phyloP scores from a whole-genome alignment of 2,329 filamentous ascomycete species.

The Immersiporthe knoxdaviesiana region DNA sequence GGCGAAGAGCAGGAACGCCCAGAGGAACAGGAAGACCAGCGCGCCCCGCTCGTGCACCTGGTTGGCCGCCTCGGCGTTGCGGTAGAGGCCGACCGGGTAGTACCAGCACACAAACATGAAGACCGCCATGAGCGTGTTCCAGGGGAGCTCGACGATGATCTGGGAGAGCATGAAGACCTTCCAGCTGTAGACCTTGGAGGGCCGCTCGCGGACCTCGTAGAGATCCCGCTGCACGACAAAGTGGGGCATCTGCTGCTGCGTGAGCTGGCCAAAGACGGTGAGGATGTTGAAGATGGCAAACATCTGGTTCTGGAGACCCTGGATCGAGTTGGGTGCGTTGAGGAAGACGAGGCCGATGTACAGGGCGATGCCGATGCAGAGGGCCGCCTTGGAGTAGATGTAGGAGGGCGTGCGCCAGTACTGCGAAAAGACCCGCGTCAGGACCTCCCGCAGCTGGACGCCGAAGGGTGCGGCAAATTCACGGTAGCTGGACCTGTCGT shows the following conservation, averaged over 20 bases:
- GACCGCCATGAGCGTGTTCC: conserved; percentile 67
- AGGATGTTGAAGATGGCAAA: conserved; percentile 72
- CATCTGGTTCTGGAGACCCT: conserved; percentile 73
- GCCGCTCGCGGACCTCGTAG: conserved; percentile 72
- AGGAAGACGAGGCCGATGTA: conserved; percentile 75
- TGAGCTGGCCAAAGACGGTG: conserved; percentile 68
- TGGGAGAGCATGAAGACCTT: conserved; percentile 68
- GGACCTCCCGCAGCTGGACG: conserved; percentile 63
- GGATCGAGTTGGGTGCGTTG: conserved; percentile 60
- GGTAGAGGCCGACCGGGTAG: conserved; percentile 68
- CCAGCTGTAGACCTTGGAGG: conserved; percentile 72
- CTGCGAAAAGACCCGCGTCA: conserved; percentile 67
- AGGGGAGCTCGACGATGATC: conserved; percentile 71
- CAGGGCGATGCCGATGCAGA: conserved; percentile 57
- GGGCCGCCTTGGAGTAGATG: conserved; percentile 68
- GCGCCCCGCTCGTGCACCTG: conserved; percentile 60
- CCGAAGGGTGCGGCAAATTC: conserved; percentile 74
- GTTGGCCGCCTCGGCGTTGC: conserved; percentile 57
- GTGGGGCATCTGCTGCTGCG: conserved; percentile 71
- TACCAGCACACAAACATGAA: conserved; percentile 71
- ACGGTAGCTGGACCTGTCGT: conserved; percentile 48
- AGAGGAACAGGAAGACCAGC: conserved; percentile 69
- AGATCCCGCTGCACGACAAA: conserved; percentile 69
- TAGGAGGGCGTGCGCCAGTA: conserved; percentile 75
- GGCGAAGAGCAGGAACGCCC: conserved; percentile 68